Evolutionary conservation across 306 rosid species (phyloP), one percentile per base, ranked within the genome.

Genomic region (Potentilla sterilis): DNA sequence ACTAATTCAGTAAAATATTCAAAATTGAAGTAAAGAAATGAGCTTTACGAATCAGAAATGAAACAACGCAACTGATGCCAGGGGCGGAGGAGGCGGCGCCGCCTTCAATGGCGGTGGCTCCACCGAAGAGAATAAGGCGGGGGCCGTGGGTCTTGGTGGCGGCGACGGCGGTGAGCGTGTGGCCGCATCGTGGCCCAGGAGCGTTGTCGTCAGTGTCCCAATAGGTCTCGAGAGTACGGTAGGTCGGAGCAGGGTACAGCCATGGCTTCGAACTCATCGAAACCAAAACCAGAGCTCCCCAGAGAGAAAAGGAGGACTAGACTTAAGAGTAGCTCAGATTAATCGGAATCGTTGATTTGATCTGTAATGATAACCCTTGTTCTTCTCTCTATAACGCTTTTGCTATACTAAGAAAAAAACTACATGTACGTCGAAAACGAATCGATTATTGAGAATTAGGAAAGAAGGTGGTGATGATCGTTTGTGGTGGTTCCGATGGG

Each of bases 61-160:
- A 38, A 41, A 37, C 47, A 24, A 63, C 37, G 37, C 81, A 96
- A 37, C 99, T 83, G 82, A 96, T 96, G 86, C 99, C 99, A 2
- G 98, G 96, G 68, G 99, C 83, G 9, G 96, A 90, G 46, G 97
- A 82, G 69, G 87, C 72, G 0, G 87, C 87, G 64, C 97, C 97
- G 83, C 98, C 98, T 82, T 96, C 99, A 73, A 96, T 91, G 81
- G 99, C 99, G 32, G 99, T 96, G 79, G 98, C 90, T 19, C 98
- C 99, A 12, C 99, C 98, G 18, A 96, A 96, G 21, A 96, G 90
- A 81, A 96, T 96, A 64, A 96, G 87, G 6, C 97, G 92, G 0
- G 98, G 91, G 15, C 99, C 99, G 2, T 77, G 88, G 0, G 97
- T 74, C 83, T 92, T 92, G 51, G 96, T 88, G 81, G 99, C 85